Base-by-base conservation (phyloP, 306 rosid genomes). In the Gillenia trifoliata region DNA sequence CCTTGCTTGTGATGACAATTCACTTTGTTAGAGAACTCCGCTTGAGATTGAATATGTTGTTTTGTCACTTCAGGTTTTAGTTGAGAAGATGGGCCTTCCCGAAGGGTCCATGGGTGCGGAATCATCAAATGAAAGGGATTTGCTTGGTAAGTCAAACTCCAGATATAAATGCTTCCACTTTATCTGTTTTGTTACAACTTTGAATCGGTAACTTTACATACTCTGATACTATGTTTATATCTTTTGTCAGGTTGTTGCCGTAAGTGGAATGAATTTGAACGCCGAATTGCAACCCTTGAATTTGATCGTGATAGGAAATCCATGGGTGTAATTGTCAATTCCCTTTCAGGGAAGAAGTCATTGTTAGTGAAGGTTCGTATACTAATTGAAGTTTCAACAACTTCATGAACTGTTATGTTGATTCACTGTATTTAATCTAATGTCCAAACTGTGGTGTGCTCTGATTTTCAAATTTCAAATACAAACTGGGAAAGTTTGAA, bases 81-180 rank as follows among this genome's bases (percentile, higher is more conserved):
- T 89, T 64, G 98, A 91, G 78, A 93, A 93, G 88, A 93, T 91
- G 96, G 97, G 98, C 54, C 86, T 81, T 68, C 91, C 97, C 62
- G 87, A 88, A 75, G 92, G 80, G 71, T 78, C 70, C 34, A 40
- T 43, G 29, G 41, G 52, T 68, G 82, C 22, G 11, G 76, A 9
- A 70, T 77, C 81, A 8, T 68, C 89, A 47, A 67, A 68, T 73
- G 22, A 76, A 33, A 70, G 60, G 26, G 80, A 79, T 70, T 64
- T 84, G 16, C 83, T 89, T 25, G 86, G 98, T 93, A 85, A 72
- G 92, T 84, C 28, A 41, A 19, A 60, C 59, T 41, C 28, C 31
- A 1, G 25, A 54, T 50, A 22, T 56, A 71, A 34, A 25, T 23
- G n/a, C 31, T 67, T 60, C 23, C 33, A 16, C 5, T 23, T 36